phyloP scores from a whole-genome alignment of 2,329 filamentous ascomycete genomes.

The Aspergillus thermomutatus region DNA sequence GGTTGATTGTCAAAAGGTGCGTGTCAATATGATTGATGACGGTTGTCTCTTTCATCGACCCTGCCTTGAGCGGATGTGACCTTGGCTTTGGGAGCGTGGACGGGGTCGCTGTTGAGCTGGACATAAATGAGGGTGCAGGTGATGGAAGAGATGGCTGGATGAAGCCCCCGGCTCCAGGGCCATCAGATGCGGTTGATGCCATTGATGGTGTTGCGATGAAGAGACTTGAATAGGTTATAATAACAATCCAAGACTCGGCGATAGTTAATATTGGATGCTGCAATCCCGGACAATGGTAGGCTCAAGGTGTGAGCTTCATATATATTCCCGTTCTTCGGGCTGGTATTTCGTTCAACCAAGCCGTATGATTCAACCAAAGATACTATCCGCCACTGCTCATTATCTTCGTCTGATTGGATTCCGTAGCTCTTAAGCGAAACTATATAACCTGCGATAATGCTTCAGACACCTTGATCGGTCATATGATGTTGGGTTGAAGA shows the following conservation, averaged over 20 bases:
- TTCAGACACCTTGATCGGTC: background rate
- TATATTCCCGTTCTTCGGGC: background rate
- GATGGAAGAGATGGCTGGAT: slow-evolving; percentile 39
- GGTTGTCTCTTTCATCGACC: slow-evolving; percentile 56
- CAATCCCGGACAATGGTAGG: background rate
- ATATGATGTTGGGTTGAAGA: slow-evolving; percentile 1
- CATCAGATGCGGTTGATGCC: slow-evolving; percentile 8
- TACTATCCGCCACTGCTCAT: background rate
- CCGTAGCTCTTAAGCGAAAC: background rate
- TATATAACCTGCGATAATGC: background rate
- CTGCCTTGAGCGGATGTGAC: slow-evolving; percentile 50
- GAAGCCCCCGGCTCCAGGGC: slow-evolving; percentile 38
- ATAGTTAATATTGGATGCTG: background rate
- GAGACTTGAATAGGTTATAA: background rate
- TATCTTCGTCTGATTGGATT: background rate
- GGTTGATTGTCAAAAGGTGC: slow-evolving; percentile 49
- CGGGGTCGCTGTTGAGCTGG: slow-evolving; percentile 33
- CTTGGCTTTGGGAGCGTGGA: slow-evolving; percentile 52
- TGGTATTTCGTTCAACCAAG: background rate
- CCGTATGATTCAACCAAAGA: background rate
- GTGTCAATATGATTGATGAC: slow-evolving; percentile 58
- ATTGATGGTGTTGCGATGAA: background rate
- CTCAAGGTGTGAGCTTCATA: background rate
- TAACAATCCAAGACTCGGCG: background rate
- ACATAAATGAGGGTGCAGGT: slow-evolving; percentile 46